Evolutionary conservation across 179 eudicot genomes (phyloP).

Genomic region (Sideroxylon spinosum): DNA sequence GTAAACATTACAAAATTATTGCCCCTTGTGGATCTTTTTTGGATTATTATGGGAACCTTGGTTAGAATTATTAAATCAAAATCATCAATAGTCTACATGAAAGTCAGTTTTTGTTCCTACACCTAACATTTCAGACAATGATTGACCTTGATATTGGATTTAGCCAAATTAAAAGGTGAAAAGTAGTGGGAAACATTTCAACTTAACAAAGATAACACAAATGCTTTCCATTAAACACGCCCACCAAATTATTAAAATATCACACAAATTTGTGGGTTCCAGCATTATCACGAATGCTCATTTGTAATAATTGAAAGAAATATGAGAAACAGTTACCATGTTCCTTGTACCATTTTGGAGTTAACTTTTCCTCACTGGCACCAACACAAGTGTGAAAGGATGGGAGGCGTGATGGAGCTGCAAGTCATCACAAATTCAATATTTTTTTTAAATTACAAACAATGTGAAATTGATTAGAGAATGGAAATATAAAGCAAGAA

Average conservation of each 20-base stretch:
- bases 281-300: neutral
- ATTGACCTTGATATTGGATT: neutral
- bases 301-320: neutral
- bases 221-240: neutral
- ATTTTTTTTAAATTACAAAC: neutral
- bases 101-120: neutral
- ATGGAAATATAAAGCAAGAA: slow-evolving; percentile 9
- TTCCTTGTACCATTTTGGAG: slow-evolving; percentile 97
- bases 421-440: slow-evolving; percentile 19
- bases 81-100: neutral
- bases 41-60: too few relatives aligned
- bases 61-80: neutral
- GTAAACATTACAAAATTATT: too few relatives aligned
- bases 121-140: neutral
- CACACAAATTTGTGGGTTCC: neutral
- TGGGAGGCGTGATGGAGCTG: slow-evolving; percentile 96
- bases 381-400: slow-evolving; percentile 97
- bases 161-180: neutral
- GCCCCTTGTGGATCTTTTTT: too few relatives aligned
- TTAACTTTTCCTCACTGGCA: slow-evolving; percentile 74
- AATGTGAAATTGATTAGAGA: neutral
- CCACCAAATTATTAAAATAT: neutral
- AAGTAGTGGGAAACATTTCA: neutral
- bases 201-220: neutral
- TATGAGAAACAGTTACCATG: slow-evolving; percentile 51